A percentile compares a stretch with the other conserved stretches of the same genome.
These are phyloP conservation scores for Phlyctochytrium planicorne DNA, from an alignment of 192 early-diverging fungal genomes.

Conservation along the genomic window DNA sequence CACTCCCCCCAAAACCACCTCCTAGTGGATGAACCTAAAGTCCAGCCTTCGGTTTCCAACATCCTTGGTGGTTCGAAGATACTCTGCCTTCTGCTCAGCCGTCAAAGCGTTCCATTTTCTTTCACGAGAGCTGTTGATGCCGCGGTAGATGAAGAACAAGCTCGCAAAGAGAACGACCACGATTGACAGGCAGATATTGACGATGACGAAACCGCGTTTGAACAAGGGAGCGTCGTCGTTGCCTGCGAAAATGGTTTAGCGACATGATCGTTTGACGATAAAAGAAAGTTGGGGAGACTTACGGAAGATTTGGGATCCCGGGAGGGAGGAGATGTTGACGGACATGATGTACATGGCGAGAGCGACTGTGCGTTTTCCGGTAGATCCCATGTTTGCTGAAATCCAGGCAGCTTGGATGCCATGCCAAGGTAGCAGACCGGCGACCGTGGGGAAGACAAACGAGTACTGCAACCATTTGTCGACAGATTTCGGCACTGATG, in stretches of 20 bases:
- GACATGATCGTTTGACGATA: too few species aligned
- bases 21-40: constrained; percentile 26
- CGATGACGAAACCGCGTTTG: constrained; percentile 48
- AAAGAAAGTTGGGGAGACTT: too few species aligned
- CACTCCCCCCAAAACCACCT: too few species aligned
- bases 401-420: constrained; percentile 32
- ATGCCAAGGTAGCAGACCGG: background rate
- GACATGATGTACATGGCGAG: constrained; percentile 21
- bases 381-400: constrained; percentile 29
- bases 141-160: constrained; percentile 40
- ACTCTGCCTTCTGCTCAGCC: constrained; percentile 48
- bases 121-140: constrained; percentile 50
- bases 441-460: background rate
- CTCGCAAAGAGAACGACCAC: constrained; percentile 39
- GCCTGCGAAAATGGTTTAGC: too few species aligned
- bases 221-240: constrained; percentile 49
- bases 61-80: constrained; percentile 51
- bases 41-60: constrained; percentile 57
- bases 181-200: constrained; percentile 38
- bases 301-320: constrained; percentile 32
- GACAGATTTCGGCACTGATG: constrained; percentile 14
- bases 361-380: constrained; percentile 36
- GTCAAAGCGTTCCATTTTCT: constrained; percentile 49
- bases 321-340: constrained; percentile 26
- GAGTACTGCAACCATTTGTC: background rate